Percentiles rank a stretch among this genome's conserved stretches.
Conservation (phyloP, 306 rosid species). For the Prunus kanzakura region DNA sequence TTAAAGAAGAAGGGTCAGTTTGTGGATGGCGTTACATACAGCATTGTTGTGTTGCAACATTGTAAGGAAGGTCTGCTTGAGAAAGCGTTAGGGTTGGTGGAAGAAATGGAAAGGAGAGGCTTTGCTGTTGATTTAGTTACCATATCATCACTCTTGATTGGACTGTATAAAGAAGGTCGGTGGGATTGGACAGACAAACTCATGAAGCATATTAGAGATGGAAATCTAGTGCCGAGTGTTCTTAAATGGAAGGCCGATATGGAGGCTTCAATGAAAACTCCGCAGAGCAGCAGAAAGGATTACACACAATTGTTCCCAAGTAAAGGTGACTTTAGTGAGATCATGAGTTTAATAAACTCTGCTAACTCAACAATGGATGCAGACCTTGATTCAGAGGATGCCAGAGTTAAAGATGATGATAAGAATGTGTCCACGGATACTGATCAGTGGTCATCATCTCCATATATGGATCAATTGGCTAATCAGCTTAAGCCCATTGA, state of each 20-base stretch:
- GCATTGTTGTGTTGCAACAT: conserved; percentile 71
- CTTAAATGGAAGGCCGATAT: conserved; percentile 73
- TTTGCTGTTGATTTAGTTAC: conserved; percentile 78
- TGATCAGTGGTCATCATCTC: conserved; percentile 82
- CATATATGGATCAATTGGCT: conserved; percentile 74
- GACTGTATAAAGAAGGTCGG: conserved; percentile 57
- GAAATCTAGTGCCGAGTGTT: conserved; percentile 61
- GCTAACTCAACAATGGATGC: conserved; percentile 19
- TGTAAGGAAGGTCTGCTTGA: conserved; percentile 72
- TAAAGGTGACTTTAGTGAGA: conserved; percentile 56
- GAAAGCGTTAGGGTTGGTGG: conserved; percentile 68
- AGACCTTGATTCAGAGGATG: conserved; percentile 15
- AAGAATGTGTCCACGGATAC: conserved; percentile 12
- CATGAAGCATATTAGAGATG: conserved; percentile 76
- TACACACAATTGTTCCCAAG: conserved; percentile 57
- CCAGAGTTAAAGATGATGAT: conserved; percentile 24
- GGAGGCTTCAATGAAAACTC: conserved; percentile 71
- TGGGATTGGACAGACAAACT: conserved; percentile 88
- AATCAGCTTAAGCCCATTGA: conserved; percentile 36
- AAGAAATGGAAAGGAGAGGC: conserved; percentile 91
- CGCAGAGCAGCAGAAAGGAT: conserved; percentile 54
- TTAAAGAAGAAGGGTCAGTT: conserved; percentile 83
- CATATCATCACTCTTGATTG: conserved; percentile 63
- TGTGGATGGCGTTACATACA: conserved; percentile 76
- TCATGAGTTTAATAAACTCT: conserved; percentile 41